Evolutionary conservation across 169 alveolate species (phyloP).

Genomic region (Cryptosporidium muris): DNA sequence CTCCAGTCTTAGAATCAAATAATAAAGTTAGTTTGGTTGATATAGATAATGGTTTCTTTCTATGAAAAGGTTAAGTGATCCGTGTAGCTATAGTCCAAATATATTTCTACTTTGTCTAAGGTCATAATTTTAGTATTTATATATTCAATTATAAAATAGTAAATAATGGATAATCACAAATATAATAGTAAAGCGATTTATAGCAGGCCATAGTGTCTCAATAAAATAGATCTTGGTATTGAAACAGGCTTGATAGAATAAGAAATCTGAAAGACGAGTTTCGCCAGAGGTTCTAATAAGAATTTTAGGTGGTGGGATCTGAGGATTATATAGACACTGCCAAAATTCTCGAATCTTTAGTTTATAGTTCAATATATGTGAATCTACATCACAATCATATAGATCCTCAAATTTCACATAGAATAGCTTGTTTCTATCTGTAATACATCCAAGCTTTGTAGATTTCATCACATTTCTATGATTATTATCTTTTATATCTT

Average conservation of each 20-base stretch:
- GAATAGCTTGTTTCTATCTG: slow-evolving; percentile 40
- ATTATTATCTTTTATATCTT: not conserved
- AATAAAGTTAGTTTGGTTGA: no score
- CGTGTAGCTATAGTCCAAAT: not conserved
- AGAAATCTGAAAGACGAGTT: slow-evolving; percentile 87
- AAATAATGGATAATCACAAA: slow-evolving; percentile 36
- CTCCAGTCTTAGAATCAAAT: no score
- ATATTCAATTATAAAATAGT: slow-evolving; percentile 20
- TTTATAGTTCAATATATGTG: no score
- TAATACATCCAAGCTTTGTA: slow-evolving; percentile 20
- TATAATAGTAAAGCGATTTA: slow-evolving; percentile 14
- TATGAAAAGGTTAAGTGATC: not conserved
- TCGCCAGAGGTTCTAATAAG: slow-evolving; percentile 90
- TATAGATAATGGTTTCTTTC: no score
- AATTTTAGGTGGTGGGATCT: slow-evolving; percentile 84
- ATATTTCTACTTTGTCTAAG: not conserved
- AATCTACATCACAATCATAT: no score
- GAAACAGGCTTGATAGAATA: slow-evolving; percentile 82
- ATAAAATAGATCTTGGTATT: slow-evolving; percentile 41
- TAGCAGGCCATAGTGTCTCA: slow-evolving; percentile 44
- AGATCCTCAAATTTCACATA: no score
- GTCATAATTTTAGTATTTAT: not conserved
- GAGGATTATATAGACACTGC: slow-evolving; percentile 74
- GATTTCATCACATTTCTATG: not conserved
- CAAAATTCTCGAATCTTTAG: no score